Base-by-base conservation (phyloP, 495 filamentous ascomycete species). In the Penicillium paxilli region DNA sequence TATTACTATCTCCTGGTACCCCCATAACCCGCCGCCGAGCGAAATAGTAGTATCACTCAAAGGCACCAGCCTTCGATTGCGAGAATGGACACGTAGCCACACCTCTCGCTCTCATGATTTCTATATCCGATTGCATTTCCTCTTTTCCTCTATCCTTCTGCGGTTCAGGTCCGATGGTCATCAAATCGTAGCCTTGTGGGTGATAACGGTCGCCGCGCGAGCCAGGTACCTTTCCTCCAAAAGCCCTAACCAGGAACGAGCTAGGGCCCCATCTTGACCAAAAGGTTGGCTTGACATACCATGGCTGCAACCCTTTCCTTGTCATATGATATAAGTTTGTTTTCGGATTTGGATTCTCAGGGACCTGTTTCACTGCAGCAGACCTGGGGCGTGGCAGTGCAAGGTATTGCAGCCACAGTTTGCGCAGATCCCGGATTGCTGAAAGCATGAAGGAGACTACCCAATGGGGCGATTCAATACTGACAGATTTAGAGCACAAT, bases 241-340 rank as follows among this genome's bases (percentile, higher is more conserved):
- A 63, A 5, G 71, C 11, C 66, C 81, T 69, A 26, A 73, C 58
- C 4, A 74, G 42, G 72, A 71, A 77, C 0, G 78, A 79, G 6
- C 47, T 42, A 0, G 67, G 75, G 0, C 75, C 72, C 76, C 77
- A 84, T 23, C 75, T 73, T n/a, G 71, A 72, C 68, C 62, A 73
- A 10, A 84, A 52, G 0, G 74, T 82, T 1, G 81, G 71, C 20
- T 73, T 66, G 12, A 79, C 63, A 53, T 86, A 85, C 59, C 68
- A 83, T 1, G 82, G 78, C 10, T 73, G 62, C 5, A 52, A 22
- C 58, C 54, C 0, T 58, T 72, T 57, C 70, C 54, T 46, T 28
- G 54, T 46, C 26, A 63, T 54, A 19, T 62, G 53, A 19, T 59
- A 66, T 2, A 60, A 42, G 24, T 35, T 42, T 6, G 56, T 57